These are phyloP conservation scores for Aspergillus taichungensis DNA, from an alignment of 495 filamentous ascomycete genomes.

Conservation along the genomic window DNA sequence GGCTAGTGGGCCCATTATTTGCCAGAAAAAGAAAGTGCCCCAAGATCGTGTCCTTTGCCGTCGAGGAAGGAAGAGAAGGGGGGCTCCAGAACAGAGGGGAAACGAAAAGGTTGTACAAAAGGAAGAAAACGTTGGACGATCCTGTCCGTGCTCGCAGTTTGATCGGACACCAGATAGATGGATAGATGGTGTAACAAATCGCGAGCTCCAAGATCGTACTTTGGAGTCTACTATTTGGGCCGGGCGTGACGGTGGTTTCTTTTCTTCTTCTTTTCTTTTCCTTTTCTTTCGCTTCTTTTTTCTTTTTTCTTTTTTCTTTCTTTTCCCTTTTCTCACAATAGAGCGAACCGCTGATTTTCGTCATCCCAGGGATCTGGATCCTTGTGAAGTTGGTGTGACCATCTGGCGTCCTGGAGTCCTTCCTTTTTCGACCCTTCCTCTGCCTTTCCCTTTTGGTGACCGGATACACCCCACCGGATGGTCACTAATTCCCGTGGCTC, in stretches of 20 bases:
- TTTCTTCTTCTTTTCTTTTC: conserved; percentile 1
- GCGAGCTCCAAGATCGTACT: not conserved
- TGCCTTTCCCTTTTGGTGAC: too few relatives aligned
- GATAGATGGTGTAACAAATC: not conserved
- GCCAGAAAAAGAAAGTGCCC: not conserved
- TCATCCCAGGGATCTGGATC: not conserved
- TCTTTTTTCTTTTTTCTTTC: conserved; percentile 1
- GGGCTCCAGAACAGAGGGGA: not conserved
- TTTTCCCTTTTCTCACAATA: not conserved
- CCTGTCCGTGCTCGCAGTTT: conserved; percentile 12
- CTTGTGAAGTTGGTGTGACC: conserved; percentile 6
- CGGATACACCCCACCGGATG: too few relatives aligned
- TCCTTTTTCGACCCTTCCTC: too few relatives aligned
- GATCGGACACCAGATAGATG: conserved; percentile 5
- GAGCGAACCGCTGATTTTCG: not conserved
- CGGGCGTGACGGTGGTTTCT: not conserved
- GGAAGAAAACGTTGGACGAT: conserved; percentile 10
- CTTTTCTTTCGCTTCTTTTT: not conserved
- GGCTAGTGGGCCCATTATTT: conserved; percentile 12
- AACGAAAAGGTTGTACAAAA: not conserved
- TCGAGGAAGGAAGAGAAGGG: not conserved
- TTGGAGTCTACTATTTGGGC: conserved; percentile 2
- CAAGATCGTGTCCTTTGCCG: not conserved
- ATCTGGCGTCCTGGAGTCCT: too few relatives aligned
- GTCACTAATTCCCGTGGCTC: too few relatives aligned